These are phyloP conservation scores for Umbelopsis isabellina DNA, from an alignment of 192 early-diverging fungal genomes.

Conservation along the genomic window DNA sequence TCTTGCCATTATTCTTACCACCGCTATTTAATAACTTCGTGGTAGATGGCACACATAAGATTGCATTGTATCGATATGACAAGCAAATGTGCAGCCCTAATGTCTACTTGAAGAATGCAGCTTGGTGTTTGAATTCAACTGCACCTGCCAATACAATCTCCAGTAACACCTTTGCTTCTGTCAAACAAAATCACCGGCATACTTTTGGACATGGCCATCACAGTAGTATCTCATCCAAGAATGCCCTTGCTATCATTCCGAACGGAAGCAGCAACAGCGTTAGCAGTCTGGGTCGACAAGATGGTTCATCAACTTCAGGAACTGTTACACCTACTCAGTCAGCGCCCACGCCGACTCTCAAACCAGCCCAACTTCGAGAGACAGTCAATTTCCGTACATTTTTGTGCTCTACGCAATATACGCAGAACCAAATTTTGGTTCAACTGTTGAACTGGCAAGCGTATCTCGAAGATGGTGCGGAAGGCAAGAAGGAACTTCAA, in stretches of 20 bases:
- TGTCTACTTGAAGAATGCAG: slow-evolving; percentile 52
- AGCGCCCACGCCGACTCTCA: background rate
- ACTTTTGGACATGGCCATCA: slow-evolving; percentile 23
- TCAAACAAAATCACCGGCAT: slow-evolving; percentile 14
- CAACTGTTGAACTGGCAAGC: slow-evolving; percentile 70
- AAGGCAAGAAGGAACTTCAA: slow-evolving; percentile 37
- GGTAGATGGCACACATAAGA: slow-evolving; percentile 58
- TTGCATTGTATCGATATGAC: slow-evolving; percentile 69
- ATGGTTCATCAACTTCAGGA: background rate
- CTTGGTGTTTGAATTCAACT: slow-evolving; percentile 43
- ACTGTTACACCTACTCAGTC: background rate
- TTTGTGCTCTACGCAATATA: slow-evolving; percentile 67
- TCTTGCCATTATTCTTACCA: slow-evolving; percentile 56
- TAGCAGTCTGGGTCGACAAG: background rate
- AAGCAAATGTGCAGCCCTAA: slow-evolving; percentile 38
- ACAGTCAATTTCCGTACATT: slow-evolving; percentile 54
- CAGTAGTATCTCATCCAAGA: slow-evolving; percentile 10
- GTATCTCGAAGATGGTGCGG: slow-evolving; percentile 21
- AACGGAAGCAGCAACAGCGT: background rate
- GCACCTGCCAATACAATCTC: slow-evolving; percentile 31
- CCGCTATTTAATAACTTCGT: slow-evolving; percentile 55
- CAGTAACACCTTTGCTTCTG: slow-evolving; percentile 8
- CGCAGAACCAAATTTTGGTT: slow-evolving; percentile 63
- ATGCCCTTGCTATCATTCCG: background rate
- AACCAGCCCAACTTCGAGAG: slow-evolving; percentile 42